Evolutionary conservation across 345 rosid genomes (phyloP).

Genomic region (Populus alba): DNA sequence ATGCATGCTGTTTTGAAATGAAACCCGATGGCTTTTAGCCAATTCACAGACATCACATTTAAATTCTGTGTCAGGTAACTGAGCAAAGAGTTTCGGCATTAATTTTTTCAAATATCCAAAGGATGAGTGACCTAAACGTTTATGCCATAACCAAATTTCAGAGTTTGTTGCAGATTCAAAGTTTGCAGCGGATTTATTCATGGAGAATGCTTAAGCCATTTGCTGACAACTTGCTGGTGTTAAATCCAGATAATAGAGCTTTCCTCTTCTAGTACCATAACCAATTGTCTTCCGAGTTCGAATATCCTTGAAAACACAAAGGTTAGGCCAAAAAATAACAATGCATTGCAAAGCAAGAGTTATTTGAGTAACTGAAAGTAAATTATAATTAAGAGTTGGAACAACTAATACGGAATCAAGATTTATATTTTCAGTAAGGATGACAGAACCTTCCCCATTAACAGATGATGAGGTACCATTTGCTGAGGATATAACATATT

Average conservation of each 20-base stretch:
- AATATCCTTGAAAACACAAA: too few species aligned
- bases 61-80: background rate
- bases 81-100: background rate
- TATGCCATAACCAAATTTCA: too few species aligned
- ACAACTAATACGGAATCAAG: background rate
- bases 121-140: background rate
- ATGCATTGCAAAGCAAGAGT: background rate
- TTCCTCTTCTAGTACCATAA: too few species aligned
- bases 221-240: too few species aligned
- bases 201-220: too few species aligned
- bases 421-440: background rate
- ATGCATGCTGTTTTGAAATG: background rate
- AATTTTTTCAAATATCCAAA: background rate
- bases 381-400: background rate
- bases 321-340: background rate
- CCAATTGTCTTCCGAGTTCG: too few species aligned
- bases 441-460: background rate
- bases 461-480: background rate
- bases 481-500: background rate
- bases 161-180: too few species aligned
- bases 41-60: background rate
- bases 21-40: background rate
- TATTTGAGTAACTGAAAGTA: background rate
- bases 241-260: too few species aligned
- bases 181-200: too few species aligned